Base-by-base conservation (phyloP, 805 yeast species). In the Candida bentonensis region DNA sequence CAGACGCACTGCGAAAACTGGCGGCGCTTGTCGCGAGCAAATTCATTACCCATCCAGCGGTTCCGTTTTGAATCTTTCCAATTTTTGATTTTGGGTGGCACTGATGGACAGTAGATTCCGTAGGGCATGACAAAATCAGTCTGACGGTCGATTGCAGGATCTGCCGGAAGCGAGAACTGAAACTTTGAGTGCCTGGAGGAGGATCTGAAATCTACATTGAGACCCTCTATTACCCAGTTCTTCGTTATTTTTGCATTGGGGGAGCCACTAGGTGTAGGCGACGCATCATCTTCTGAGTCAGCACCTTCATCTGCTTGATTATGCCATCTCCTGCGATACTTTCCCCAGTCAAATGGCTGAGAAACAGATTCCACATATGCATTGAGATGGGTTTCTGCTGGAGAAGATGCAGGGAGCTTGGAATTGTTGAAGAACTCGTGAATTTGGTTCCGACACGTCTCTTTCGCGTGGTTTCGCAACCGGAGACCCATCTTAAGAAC, bases 71-170 rank as follows among this genome's bases (percentile, higher is more conserved):
- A 40, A 3, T 51, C 46, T 44, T 56, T 53, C 69, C 69, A 66
- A 21, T 47, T 51, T 2, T 54, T 42, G 1, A 57, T 52, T 22
- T 53, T 48, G 4, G 52, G 43, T 11, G 53, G 57, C 2, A 53
- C 53, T 4, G 54, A 47, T 2, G 69, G 69, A 46, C 64, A 57
- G 45, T 55, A 65, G 2, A 65, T 50, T 36, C 56, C 52, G 51
- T 53, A 65, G 2, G 69, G 69, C 21, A 65, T 33, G 39, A 51
- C 52, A 47, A 61, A 65, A 47, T 47, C 49, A 3, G 15, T n/a
- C 23, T 21, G 17, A 23, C 43, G 40, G 41, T 28, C 41, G 7
- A 33, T 26, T 7, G n/a, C 15, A 33, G 7, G 27, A 20, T 36
- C 27, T 15, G 7, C 22, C 3, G 49, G 48, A 21, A 48, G 21